Percentiles rank a stretch among this genome's conserved stretches.
Evolutionary conservation across 2,329 filamentous ascomycete genomes (phyloP).

Genomic region (Talaromyces pinophilus): DNA sequence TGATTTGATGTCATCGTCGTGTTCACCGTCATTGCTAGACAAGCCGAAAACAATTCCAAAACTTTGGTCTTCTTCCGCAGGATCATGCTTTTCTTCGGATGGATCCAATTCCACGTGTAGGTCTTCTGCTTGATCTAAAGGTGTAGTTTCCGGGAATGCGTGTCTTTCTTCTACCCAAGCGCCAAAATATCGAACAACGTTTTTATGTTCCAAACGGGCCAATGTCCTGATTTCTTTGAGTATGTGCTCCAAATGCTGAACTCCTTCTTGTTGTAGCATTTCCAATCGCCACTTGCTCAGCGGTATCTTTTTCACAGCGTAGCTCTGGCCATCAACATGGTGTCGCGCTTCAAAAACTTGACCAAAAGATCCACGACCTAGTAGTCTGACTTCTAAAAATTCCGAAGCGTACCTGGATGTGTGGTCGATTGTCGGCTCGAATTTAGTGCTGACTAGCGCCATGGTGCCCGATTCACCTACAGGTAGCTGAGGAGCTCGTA

Average conservation of each 20-base stretch:
- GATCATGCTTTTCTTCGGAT: conserved; percentile 13
- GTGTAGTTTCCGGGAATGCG: conserved; percentile 21
- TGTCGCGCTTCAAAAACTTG: conserved; percentile 64
- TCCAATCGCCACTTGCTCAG: conserved; percentile 56
- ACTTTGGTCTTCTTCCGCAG: conserved; percentile 32
- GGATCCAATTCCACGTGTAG: background rate
- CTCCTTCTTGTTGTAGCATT: conserved; percentile 54
- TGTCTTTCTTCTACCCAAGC: conserved; percentile 62
- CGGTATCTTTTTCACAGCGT: conserved; percentile 67
- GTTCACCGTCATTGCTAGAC: conserved; percentile 33
- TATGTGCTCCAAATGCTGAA: conserved; percentile 57
- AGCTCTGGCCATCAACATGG: conserved; percentile 61
- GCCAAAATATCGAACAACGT: conserved; percentile 67
- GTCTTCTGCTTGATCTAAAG: conserved; percentile 1
- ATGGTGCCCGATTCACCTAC: conserved; percentile 36
- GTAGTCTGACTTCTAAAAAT: conserved; percentile 55
- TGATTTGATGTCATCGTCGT: conserved; percentile 28
- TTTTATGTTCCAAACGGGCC: conserved; percentile 63
- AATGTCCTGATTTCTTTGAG: conserved; percentile 64
- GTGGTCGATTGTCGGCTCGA: conserved; percentile 29
- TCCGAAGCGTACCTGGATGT: conserved; percentile 52
- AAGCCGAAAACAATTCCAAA: conserved; percentile 46
- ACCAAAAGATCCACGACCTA: conserved; percentile 67
- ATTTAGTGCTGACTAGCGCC: conserved; percentile 33
- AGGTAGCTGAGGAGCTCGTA: conserved; percentile 29